These are phyloP conservation scores for Akanthomyces lecanii DNA, from an alignment of 2,329 filamentous ascomycete species.

Conservation along the genomic window DNA sequence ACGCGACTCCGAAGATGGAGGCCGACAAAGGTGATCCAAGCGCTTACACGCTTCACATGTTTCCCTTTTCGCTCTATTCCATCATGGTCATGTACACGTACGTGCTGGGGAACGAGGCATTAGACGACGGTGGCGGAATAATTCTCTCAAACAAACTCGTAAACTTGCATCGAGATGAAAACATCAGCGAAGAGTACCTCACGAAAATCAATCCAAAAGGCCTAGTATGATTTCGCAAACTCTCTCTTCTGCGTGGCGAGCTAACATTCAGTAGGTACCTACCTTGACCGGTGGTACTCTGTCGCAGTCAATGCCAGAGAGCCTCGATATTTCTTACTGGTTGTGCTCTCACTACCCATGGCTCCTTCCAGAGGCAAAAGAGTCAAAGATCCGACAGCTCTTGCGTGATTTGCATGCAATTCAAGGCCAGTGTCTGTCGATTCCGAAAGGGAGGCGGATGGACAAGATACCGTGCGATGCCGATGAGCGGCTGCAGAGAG, in stretches of 20 bases:
- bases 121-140: neutral
- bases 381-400: neutral
- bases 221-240: neutral
- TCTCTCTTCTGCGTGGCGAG: no score
- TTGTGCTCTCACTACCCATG: conserved; percentile 1
- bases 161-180: conserved; percentile 15
- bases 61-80: conserved; percentile 15
- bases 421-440: conserved; percentile 3
- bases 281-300: conserved; percentile 3
- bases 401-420: neutral
- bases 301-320: conserved; percentile 1
- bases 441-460: neutral
- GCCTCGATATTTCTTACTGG: conserved; percentile 14
- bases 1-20: no score
- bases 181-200: conserved; percentile 7
- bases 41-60: conserved; percentile 9
- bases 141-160: neutral
- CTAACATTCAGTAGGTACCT: neutral
- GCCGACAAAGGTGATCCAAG: no score
- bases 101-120: neutral
- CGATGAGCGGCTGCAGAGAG: neutral
- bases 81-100: conserved; percentile 16
- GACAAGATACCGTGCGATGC: conserved; percentile 7
- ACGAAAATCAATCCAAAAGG: conserved; percentile 3
- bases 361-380: neutral